Base-by-base conservation (phyloP, 2,329 filamentous ascomycete species). In the Arthrocladium fulminans region DNA sequence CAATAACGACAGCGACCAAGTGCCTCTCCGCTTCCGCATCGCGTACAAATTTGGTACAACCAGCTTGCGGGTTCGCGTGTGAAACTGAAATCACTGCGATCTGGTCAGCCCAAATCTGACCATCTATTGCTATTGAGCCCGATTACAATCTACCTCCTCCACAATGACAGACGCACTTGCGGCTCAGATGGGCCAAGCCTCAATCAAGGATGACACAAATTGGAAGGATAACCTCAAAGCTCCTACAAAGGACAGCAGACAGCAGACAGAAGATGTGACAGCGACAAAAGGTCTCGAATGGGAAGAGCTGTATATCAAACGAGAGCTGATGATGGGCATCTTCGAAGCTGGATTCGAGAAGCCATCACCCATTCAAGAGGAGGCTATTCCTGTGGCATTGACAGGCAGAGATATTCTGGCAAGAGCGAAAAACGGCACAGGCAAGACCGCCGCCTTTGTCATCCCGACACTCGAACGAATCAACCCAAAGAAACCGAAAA, bases 281-380 rank as follows among this genome's bases (percentile, higher is more conserved):
- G 89, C 88, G 61, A 98, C 90, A 25, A 97, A 96, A 73, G 92
- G 92, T 52, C 76, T 98, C 54, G 92, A 98, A 60, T 98, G 96
- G 63, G 94, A 98, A 69, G 87, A 97, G 59, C 96, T 98, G 66
- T 86, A 85, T 57, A 83, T 98, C 60, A 95, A 94, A 74, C 80
- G 92, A 65, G 87, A 95, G 65, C 74, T 98, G 53, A 80, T 98
- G 72, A 98, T 97, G 90, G 92, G 92, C 54, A 97, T 98, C 58
- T 98, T 97, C 68, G 92, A 98, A 73, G 92, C 92, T 59, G 92
- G 92, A 55, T 98, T 96, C 68, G 92, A 98, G 68, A 96, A 94
- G 72, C 92, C 92, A 13, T 98, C 92, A 49, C 92, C 92, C 9
- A 98, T 98, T 61, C 92, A 98, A 80, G 92, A 98, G 82, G 92